Conservation (phyloP, 2,329 filamentous ascomycete species). For the Metarhizium album region DNA sequence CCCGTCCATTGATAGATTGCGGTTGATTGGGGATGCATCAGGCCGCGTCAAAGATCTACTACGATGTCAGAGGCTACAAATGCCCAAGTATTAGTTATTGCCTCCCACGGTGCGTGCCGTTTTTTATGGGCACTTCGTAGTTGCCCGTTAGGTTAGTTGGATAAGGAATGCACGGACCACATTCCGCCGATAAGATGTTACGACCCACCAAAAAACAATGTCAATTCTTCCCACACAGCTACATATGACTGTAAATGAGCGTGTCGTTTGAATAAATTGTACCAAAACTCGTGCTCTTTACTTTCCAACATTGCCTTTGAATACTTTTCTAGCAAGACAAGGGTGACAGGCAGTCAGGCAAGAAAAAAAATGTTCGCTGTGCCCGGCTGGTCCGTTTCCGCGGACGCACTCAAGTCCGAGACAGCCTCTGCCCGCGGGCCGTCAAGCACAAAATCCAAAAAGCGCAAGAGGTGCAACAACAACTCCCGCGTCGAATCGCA, state of each 20-base stretch:
- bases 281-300: too few relatives aligned
- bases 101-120: too few relatives aligned
- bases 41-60: too few relatives aligned
- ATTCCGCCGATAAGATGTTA: not conserved
- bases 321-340: not conserved
- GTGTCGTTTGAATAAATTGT: not conserved
- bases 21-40: not conserved
- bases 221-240: not conserved
- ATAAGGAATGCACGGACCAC: slow-evolving; percentile 4
- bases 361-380: slow-evolving; percentile 81
- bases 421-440: slow-evolving; percentile 24
- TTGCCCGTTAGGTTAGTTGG: too few relatives aligned
- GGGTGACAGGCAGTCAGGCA: not conserved
- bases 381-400: slow-evolving; percentile 79
- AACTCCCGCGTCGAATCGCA: slow-evolving; percentile 14
- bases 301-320: not conserved
- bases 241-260: not conserved
- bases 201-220: slow-evolving; percentile 1
- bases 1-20: not conserved
- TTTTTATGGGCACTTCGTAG: too few relatives aligned
- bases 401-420: slow-evolving; percentile 62
- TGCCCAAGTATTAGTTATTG: too few relatives aligned
- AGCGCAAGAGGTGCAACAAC: slow-evolving; percentile 37
- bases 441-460: slow-evolving; percentile 40
- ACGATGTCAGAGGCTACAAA: too few relatives aligned